Conservation (phyloP, 75 land plant species). For the Azolla pinnata region DNA sequence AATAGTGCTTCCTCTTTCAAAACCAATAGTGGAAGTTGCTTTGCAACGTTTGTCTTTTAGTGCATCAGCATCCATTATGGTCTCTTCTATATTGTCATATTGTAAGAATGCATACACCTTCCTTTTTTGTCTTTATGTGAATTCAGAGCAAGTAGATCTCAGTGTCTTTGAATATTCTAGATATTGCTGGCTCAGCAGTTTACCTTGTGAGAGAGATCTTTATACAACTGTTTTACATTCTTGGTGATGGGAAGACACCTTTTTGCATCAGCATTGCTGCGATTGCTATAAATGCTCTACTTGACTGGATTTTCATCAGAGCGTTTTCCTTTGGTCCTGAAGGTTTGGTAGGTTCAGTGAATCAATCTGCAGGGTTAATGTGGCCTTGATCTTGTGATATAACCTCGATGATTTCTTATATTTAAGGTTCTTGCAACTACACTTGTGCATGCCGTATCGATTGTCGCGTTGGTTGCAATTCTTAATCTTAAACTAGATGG, state of each 20-base stretch:
- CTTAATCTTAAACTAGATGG: conserved; percentile 26
- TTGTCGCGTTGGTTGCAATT: conserved; percentile 8
- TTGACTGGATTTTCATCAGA: conserved; percentile 34
- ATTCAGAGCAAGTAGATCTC: neutral
- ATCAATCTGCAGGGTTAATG: neutral
- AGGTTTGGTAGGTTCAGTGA: conserved; percentile 24
- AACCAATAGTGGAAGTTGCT: conserved; percentile 28
- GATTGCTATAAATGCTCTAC: conserved; percentile 24
- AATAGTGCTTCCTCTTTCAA: conserved; percentile 25
- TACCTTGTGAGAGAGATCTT: conserved; percentile 31
- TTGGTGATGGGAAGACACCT: conserved; percentile 35
- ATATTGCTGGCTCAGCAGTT: conserved; percentile 34
- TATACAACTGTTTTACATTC: conserved; percentile 34
- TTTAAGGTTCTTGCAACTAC: conserved; percentile 36
- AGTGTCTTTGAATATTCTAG: conserved; percentile 6
- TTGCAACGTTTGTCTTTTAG: conserved; percentile 35
- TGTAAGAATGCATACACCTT: conserved; percentile 15
- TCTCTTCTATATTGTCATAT: conserved; percentile 33
- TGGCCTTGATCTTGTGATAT: neutral
- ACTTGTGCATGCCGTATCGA: conserved; percentile 23
- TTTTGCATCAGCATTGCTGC: conserved; percentile 24
- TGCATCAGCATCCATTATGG: conserved; percentile 24
- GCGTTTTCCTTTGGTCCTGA: conserved; percentile 22
- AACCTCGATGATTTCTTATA: no score
- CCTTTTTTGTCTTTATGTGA: neutral